Evolutionary conservation across 1,139 yeast genomes (phyloP).

Genomic region (Saccharomyces hybrid): DNA sequence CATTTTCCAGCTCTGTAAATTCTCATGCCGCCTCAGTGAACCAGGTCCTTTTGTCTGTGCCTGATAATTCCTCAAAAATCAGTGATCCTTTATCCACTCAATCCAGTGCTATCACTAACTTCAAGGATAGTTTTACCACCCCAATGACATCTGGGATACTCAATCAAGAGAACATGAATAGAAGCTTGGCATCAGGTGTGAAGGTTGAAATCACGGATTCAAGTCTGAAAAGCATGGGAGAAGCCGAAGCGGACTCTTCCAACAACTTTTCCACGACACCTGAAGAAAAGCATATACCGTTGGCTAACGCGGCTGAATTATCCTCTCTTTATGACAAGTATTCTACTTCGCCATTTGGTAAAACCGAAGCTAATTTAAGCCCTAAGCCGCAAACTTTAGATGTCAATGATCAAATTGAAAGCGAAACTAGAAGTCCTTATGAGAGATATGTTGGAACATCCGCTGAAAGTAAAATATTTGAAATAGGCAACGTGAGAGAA

Average conservation of each 20-base stretch:
- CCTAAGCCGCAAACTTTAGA: conserved; percentile 1
- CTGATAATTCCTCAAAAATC: conserved; percentile 1
- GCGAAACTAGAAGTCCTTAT: conserved; percentile 18
- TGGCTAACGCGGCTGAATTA: conserved; percentile 6
- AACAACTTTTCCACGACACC: background rate
- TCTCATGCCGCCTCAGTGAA: background rate
- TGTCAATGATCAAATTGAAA: conserved; percentile 2
- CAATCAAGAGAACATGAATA: background rate
- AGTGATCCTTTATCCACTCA: conserved; percentile 2
- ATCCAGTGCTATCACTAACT: background rate
- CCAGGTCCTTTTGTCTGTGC: background rate
- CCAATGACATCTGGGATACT: background rate
- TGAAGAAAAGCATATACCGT: background rate
- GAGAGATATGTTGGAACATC: conserved; percentile 24
- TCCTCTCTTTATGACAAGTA: conserved; percentile 16
- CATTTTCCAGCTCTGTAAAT: background rate
- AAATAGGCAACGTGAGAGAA: conserved; percentile 22
- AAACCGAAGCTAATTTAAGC: conserved; percentile 1
- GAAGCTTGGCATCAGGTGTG: background rate
- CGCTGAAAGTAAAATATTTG: conserved; percentile 17
- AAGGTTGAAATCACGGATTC: background rate
- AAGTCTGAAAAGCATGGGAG: background rate
- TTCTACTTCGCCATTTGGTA: conserved; percentile 14
- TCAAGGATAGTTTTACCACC: background rate
- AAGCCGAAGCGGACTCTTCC: background rate